Conservation (phyloP, 257 asterid species). For the Solanum medicagineum region DNA sequence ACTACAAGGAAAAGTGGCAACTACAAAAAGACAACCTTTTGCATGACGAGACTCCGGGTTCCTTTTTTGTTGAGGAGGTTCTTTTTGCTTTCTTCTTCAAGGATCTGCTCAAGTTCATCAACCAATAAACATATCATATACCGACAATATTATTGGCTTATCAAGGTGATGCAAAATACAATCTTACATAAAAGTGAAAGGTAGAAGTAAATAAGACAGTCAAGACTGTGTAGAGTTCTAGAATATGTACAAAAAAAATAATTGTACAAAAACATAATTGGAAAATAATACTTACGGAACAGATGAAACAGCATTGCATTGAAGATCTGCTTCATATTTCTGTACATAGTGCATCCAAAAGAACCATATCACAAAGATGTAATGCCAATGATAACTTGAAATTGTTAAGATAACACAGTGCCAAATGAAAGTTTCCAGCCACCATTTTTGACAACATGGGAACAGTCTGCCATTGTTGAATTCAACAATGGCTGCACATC, state of each 20-base stretch:
- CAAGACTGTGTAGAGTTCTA: not conserved
- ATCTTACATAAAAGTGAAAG: not conserved
- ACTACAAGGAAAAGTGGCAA: not conserved
- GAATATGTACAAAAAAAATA: not conserved
- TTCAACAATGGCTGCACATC: too few species aligned
- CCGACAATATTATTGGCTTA: not conserved
- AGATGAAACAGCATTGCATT: not conserved
- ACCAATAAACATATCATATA: too few species aligned
- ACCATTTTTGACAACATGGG: too few species aligned
- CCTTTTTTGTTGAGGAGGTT: too few species aligned
- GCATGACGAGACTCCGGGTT: too few species aligned
- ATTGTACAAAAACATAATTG: not conserved
- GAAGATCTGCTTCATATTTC: constrained; percentile 4
- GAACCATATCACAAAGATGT: not conserved
- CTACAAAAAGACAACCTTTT: not conserved
- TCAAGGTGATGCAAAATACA: not conserved
- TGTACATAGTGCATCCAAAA: constrained; percentile 1
- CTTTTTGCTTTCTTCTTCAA: too few species aligned
- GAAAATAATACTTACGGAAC: constrained; percentile 8
- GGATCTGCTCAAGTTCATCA: too few species aligned
- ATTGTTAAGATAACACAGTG: not conserved
- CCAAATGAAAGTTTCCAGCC: too few species aligned
- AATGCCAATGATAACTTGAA: not conserved
- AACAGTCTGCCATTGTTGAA: too few species aligned
- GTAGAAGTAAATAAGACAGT: too few species aligned